Evolutionary conservation across 2,329 filamentous ascomycete species (phyloP).

Genomic region (Basipetospora chlamydospora): DNA sequence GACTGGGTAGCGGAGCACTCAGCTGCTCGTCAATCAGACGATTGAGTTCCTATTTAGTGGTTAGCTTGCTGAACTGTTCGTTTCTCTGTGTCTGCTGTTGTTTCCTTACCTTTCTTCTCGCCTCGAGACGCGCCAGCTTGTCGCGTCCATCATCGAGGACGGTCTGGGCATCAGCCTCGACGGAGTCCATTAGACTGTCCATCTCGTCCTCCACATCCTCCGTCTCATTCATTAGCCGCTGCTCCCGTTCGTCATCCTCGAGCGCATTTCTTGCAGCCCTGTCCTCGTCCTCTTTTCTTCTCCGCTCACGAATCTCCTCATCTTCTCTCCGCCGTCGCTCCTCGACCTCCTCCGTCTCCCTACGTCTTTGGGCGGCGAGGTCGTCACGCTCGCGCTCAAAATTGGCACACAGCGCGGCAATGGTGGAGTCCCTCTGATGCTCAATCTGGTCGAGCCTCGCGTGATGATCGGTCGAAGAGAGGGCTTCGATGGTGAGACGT

Average conservation of each 20-base stretch:
- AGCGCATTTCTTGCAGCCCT: constrained; percentile 1
- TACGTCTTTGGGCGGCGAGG: constrained; percentile 20
- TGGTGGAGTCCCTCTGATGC: constrained; percentile 18
- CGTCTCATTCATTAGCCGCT: constrained; percentile 16
- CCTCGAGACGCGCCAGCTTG: constrained; percentile 19
- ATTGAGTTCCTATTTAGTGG: constrained; percentile 22
- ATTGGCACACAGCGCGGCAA: constrained; percentile 16
- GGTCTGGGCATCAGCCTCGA: constrained; percentile 18
- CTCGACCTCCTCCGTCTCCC: constrained; percentile 26
- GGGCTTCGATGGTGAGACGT: constrained; percentile 19
- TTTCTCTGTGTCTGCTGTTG: background rate
- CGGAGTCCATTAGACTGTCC: constrained; percentile 17
- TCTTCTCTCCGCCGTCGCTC: constrained; percentile 21
- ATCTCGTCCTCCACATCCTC: constrained; percentile 19
- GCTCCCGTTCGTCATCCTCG: constrained; percentile 18
- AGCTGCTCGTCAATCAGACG: constrained; percentile 26
- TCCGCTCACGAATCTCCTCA: constrained; percentile 15
- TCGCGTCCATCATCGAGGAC: constrained; percentile 17
- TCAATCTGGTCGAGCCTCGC: constrained; percentile 24
- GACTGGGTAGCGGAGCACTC: constrained; percentile 16
- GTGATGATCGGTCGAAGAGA: constrained; percentile 19
- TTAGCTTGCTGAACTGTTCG: constrained; percentile 2
- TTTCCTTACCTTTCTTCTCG: constrained; percentile 15
- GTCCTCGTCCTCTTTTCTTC: constrained; percentile 7
- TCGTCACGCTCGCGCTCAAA: constrained; percentile 19